phyloP scores from a whole-genome alignment of 805 yeast genomes.

The Kuraishia borneana region DNA sequence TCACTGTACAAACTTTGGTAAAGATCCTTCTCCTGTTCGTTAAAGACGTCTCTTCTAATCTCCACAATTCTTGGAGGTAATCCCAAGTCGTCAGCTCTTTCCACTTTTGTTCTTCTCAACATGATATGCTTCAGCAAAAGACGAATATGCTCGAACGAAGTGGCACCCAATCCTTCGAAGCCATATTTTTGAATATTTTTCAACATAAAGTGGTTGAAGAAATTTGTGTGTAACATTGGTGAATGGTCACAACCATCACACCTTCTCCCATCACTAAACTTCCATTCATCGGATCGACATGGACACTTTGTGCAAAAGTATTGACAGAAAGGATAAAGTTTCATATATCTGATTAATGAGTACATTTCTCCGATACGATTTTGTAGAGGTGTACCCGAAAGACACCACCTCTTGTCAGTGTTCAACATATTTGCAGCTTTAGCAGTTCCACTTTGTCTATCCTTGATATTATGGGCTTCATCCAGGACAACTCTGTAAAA shows the following conservation, averaged over 20 bases:
- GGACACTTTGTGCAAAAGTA: slow-evolving; percentile 93
- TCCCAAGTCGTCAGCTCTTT: slow-evolving; percentile 95
- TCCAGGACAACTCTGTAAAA: slow-evolving; percentile 86
- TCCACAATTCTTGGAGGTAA: slow-evolving; percentile 93
- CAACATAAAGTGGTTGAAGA: slow-evolving; percentile 90
- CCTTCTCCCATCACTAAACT: slow-evolving; percentile 67
- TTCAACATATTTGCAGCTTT: slow-evolving; percentile 73
- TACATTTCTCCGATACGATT: slow-evolving; percentile 95
- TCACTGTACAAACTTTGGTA: slow-evolving; percentile 83
- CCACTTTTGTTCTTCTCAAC: slow-evolving; percentile 91
- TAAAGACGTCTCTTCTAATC: slow-evolving; percentile 76
- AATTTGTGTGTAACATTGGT: slow-evolving; percentile 92
- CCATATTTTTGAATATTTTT: slow-evolving; percentile 88
- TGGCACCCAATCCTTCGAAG: slow-evolving; percentile 68
- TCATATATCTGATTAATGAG: slow-evolving; percentile 77
- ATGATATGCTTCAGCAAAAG: slow-evolving; percentile 65
- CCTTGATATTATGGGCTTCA: slow-evolving; percentile 97
- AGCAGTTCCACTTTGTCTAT: slow-evolving; percentile 87
- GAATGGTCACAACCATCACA: slow-evolving; percentile 86
- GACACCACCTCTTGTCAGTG: slow-evolving; percentile 77
- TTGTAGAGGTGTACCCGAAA: slow-evolving; percentile 94
- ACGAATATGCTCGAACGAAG: slow-evolving; percentile 70
- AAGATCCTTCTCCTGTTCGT: slow-evolving; percentile 90
- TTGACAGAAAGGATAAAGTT: slow-evolving; percentile 74
- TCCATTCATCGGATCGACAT: slow-evolving; percentile 78